Evolutionary conservation across 1,284 basidiomycete genomes (phyloP), one percentile per base, ranked within the genome.

Genomic region (Rhizoctonia solani): DNA sequence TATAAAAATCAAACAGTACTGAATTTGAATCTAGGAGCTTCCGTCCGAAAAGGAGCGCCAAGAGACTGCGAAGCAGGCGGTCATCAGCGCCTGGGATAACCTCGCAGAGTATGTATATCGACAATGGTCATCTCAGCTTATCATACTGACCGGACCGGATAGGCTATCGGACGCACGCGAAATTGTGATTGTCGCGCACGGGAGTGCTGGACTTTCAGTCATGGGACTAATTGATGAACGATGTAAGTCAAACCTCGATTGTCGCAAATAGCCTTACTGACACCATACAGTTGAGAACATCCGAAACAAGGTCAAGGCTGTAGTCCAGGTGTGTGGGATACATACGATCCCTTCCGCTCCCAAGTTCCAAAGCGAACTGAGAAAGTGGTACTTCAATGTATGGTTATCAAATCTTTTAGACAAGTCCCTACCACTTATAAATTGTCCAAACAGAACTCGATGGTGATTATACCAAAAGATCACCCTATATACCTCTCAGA

Each of bases 41-140:
- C 73, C 74, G 0, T 30, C 41, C 21, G 23, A 46, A 6, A 25
- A 44, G 46, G 67, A 55, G 41, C 63, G 54, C 13, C n/a, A 21
- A 32, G 0, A 84, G 54, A 77, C 80, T 41, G 81, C 82, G 19
- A 82, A 79, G 46, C 85, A 90, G 30, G 78, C 94, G 23, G 76
- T 95, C 69, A 81, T 83, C 5, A 96, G 96, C 74, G 76, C 98
- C 2, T 99, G 96, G 96, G 95, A 98, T 77, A 96, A 98, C 75
- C 93, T 94, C 72, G 82, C 97, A 66, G 85, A 91, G 93, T 94
- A 71, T 55, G 77, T 84, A 69, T 1, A 54, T 1, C 69, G 56
- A 34, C 52, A 16, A 47, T 39, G 66, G 29, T 46, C 25, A 19
- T 11, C 39, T 44, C 32, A 32, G 25, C 30, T 6, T 9, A 29